These are phyloP conservation scores for Ceratocystis lukuohia DNA, from an alignment of 2,329 filamentous ascomycete genomes.

Conservation along the genomic window DNA sequence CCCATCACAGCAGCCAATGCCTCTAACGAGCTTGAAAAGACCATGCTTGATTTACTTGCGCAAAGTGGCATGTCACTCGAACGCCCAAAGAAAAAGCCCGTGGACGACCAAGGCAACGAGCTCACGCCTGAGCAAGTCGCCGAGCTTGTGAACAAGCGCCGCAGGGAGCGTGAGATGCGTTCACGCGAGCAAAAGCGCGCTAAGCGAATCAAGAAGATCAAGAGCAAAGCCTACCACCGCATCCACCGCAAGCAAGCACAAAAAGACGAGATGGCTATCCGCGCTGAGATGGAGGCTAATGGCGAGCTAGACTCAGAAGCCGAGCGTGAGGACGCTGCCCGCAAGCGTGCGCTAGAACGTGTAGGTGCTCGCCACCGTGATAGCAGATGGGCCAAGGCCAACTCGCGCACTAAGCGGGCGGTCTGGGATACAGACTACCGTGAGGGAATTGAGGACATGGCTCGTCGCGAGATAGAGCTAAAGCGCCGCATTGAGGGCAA, in stretches of 20 bases:
- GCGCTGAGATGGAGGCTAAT: constrained; percentile 41
- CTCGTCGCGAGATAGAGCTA: constrained; percentile 68
- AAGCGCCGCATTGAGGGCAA: constrained; percentile 62
- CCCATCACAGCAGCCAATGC: constrained; percentile 51
- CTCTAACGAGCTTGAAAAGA: constrained; percentile 68
- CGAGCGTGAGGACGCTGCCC: constrained; percentile 52
- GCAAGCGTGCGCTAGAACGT: constrained; percentile 65
- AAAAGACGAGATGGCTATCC: constrained; percentile 39
- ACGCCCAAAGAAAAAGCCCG: constrained; percentile 33
- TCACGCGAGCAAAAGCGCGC: constrained; percentile 80
- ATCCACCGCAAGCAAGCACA: constrained; percentile 67
- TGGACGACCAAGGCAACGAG: constrained; percentile 37
- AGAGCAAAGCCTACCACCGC: constrained; percentile 87
- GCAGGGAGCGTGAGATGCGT: constrained; percentile 68
- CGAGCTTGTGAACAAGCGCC: constrained; percentile 58
- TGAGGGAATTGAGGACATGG: constrained; percentile 65
- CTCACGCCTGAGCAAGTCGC: constrained; percentile 58
- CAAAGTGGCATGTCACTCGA: constrained; percentile 62
- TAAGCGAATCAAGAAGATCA: constrained; percentile 96
- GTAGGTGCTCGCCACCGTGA: constrained; percentile 77
- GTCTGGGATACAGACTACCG: constrained; percentile 84
- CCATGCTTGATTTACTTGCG: constrained; percentile 78
- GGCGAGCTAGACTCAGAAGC: constrained; percentile 52
- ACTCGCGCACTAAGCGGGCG: constrained; percentile 64
- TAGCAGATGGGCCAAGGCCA: constrained; percentile 82